phyloP scores from a whole-genome alignment of 2,329 filamentous ascomycete genomes.

The Sporothrix luriei region DNA sequence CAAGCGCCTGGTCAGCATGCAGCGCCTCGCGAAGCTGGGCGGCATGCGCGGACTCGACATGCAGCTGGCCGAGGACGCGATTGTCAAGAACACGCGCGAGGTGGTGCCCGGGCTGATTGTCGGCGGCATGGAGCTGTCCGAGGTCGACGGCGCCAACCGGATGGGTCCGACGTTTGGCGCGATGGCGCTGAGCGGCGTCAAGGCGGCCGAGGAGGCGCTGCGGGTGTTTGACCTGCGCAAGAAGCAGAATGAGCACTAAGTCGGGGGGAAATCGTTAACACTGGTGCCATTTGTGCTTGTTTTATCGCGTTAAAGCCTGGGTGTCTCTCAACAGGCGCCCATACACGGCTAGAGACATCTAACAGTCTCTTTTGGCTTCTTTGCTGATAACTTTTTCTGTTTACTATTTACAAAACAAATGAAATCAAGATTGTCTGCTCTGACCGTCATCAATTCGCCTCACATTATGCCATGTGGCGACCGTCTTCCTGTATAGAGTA shows the following conservation, averaged over 20 bases:
- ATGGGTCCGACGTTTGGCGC: slow-evolving; percentile 91
- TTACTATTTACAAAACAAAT: not conserved
- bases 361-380: slow-evolving; percentile 1
- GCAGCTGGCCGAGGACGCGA: slow-evolving; percentile 87
- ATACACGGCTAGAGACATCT: not conserved
- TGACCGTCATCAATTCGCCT: slow-evolving; percentile 7
- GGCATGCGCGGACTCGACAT: slow-evolving; percentile 95
- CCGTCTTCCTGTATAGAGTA: not conserved
- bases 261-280: not conserved
- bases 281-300: not conserved
- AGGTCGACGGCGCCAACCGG: slow-evolving; percentile 86
- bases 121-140: slow-evolving; percentile 92
- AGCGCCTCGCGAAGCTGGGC: slow-evolving; percentile 76
- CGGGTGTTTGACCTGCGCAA: slow-evolving; percentile 76
- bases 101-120: slow-evolving; percentile 85
- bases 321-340: slow-evolving; percentile 13
- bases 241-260: slow-evolving; percentile 38
- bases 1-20: slow-evolving; percentile 89
- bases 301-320: not conserved
- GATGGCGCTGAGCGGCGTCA: slow-evolving; percentile 85
- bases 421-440: not conserved
- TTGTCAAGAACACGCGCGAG: slow-evolving; percentile 89
- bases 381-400: not conserved
- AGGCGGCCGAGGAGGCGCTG: slow-evolving; percentile 85
- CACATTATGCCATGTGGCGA: slow-evolving; percentile 8